These are phyloP conservation scores for Arbutus unedo DNA, from an alignment of 148 eudicot species.

Conservation along the genomic window DNA sequence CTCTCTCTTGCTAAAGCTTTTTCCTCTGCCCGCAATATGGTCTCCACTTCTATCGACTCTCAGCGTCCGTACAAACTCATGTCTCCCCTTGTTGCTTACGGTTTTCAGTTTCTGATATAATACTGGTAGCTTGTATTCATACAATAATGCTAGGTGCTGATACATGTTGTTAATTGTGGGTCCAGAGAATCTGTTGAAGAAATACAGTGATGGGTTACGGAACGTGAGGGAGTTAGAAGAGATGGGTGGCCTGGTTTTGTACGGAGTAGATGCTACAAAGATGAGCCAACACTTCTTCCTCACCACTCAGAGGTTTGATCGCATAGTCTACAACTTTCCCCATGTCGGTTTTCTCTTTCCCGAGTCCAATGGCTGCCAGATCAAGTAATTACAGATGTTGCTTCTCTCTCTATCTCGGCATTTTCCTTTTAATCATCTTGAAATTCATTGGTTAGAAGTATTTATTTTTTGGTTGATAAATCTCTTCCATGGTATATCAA, in stretches of 20 bases:
- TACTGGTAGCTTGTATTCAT: too few relatives aligned
- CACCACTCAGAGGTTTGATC: conserved; percentile 33
- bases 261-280: conserved; percentile 29
- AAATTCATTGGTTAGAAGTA: background rate
- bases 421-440: background rate
- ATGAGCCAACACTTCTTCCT: conserved; percentile 32
- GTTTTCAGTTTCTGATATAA: background rate
- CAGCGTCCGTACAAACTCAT: conserved; percentile 3
- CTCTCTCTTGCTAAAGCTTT: conserved; percentile 36
- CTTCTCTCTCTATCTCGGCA: background rate
- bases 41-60: conserved; percentile 42
- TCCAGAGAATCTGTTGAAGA: conserved; percentile 23
- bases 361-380: conserved; percentile 32
- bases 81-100: background rate
- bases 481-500: too few relatives aligned
- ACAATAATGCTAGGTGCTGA: background rate
- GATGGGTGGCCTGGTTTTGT: conserved; percentile 26
- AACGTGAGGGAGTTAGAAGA: conserved; percentile 32
- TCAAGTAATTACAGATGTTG: conserved; percentile 18
- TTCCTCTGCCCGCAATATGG: conserved; percentile 31
- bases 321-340: conserved; percentile 37
- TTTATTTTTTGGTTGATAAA: background rate
- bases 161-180: background rate
- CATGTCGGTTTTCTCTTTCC: conserved; percentile 37
- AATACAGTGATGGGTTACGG: conserved; percentile 24